Base-by-base conservation (phyloP, 352 stramenopile species). In the Phytophthora pseudosyringae region DNA sequence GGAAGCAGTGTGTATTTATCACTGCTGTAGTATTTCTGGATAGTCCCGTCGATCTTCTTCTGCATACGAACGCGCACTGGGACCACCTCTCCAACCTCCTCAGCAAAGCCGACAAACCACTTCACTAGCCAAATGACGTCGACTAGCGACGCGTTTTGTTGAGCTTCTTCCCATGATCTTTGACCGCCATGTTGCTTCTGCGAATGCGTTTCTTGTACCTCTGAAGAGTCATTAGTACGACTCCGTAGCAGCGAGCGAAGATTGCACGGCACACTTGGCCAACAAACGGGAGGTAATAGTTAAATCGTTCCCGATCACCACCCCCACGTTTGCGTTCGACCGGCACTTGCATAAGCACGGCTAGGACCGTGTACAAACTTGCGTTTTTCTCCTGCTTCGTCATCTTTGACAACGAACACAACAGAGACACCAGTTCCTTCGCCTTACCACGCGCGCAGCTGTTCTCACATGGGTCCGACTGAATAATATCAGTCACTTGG, bases 1-100 rank as follows among this genome's bases (percentile, higher is more conserved):
- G 61, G 55, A 1, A 68, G 40, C 5, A 68, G 13, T 4, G 28
- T 56, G 52, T 59, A 68, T 1, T 50, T 35, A 1, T 56, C 51
- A 3, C n/a, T 43, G 9, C 18, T 57, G 51, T 61, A 64, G 45
- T 57, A 59, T 8, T 39, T 48, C 21, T 55, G 33, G 1, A 51
- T 21, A 1, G 6, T 21, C 3, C 64, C 57, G 15, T 64, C 21
- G 0, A 28, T 32, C 5, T n/a, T 64, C 3, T 45, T 39, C 38
- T 68, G 32, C n/a, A 51, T 64, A 0, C 57, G 32, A 0, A 68
- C 52, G 1, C 18, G 18, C 1, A 67, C 40, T 1, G 58, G 46
- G 4, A 60, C 46, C 0, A 64, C 51, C 16, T 72, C 58, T 5
- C 45, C 58, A n/a, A 68, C 33, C 13, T 56, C 33, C 0, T 9